Evolutionary conservation across 495 filamentous ascomycete genomes (phyloP).

Genomic region (Aspergillus coremiiformis): DNA sequence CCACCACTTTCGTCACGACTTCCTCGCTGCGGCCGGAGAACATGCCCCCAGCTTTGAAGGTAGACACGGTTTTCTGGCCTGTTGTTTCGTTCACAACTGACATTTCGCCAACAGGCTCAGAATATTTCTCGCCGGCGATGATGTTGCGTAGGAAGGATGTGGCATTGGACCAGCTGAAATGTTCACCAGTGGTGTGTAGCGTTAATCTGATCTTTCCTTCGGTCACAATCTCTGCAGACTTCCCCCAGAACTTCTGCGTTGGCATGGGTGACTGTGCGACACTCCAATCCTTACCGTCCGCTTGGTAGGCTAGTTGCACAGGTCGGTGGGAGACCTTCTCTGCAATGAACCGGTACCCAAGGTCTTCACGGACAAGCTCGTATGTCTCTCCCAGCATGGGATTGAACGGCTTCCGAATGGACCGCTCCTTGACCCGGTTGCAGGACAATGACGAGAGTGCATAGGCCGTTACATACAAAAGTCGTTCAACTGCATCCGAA

Average conservation of each 20-base stretch:
- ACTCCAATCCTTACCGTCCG: constrained; percentile 75
- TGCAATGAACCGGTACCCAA: constrained; percentile 79
- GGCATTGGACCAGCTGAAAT: constrained; percentile 75
- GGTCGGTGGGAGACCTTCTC: constrained; percentile 93
- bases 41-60: constrained; percentile 91
- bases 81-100: constrained; percentile 71
- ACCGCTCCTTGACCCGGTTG: constrained; percentile 74
- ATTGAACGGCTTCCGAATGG: constrained; percentile 96
- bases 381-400: constrained; percentile 95
- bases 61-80: constrained; percentile 68
- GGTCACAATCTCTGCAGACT: constrained; percentile 85
- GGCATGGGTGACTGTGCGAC: constrained; percentile 80
- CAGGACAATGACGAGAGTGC: constrained; percentile 77
- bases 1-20: constrained; percentile 64
- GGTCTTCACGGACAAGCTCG: constrained; percentile 84
- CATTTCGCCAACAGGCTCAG: constrained; percentile 89
- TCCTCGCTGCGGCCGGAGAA: constrained; percentile 93
- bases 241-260: constrained; percentile 97
- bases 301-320: constrained; percentile 87
- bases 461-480: constrained; percentile 83
- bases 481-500: constrained; percentile 53
- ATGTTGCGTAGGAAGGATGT: constrained; percentile 92
- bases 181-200: constrained; percentile 63
- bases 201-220: constrained; percentile 75
- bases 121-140: constrained; percentile 96